Conservation (phyloP, 129 eudicot species). For the Chrysanthemum makinoi region DNA sequence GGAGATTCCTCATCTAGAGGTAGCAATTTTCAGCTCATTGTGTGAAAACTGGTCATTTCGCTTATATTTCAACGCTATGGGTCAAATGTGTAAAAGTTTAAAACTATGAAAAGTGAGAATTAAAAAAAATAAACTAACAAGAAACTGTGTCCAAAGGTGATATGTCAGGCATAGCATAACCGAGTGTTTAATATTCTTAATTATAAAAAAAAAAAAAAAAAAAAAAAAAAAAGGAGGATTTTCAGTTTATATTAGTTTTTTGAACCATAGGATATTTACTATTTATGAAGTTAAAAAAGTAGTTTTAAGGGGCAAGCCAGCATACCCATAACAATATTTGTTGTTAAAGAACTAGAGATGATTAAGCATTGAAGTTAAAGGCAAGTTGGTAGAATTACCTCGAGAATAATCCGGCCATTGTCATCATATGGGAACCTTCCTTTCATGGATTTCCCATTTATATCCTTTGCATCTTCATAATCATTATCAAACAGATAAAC, state of each 20-base stretch:
- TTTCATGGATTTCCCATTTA: constrained; percentile 72
- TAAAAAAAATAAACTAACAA: neutral
- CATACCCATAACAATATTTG: neutral
- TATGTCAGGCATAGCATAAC: neutral
- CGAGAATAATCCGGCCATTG: constrained; percentile 74
- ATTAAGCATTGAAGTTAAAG: too few species aligned
- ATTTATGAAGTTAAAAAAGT: too few species aligned
- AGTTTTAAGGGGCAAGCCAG: too few species aligned
- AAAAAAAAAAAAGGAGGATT: neutral
- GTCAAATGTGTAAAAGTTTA: neutral
- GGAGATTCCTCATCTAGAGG: too few species aligned
- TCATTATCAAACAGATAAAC: constrained; percentile 94
- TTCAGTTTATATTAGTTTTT: neutral
- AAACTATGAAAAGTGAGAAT: neutral
- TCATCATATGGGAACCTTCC: constrained; percentile 95
- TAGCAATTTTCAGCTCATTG: too few species aligned
- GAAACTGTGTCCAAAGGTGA: neutral
- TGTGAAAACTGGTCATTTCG: too few species aligned
- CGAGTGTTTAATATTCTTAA: neutral
- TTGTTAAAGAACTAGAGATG: neutral
- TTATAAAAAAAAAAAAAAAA: neutral
- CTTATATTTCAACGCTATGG: neutral
- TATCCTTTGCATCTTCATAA: constrained; percentile 93
- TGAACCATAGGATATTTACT: too few species aligned
- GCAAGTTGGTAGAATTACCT: constrained; percentile 43